These are phyloP conservation scores for Aspergillus sp. DNA, from an alignment of 2,329 filamentous ascomycete species.

Conservation along the genomic window DNA sequence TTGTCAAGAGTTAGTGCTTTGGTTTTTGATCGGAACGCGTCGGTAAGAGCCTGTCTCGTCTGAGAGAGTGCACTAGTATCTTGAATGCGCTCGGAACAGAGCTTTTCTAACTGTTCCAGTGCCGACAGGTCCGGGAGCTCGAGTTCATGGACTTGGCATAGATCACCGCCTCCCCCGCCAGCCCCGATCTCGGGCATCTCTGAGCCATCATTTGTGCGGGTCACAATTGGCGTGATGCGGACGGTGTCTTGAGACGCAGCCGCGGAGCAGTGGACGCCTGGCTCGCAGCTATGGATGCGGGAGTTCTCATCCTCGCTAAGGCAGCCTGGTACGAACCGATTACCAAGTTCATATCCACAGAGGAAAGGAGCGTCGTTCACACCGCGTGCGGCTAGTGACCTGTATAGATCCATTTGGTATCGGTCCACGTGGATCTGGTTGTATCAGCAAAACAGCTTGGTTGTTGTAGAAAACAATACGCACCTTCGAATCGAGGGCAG, in stretches of 20 bases:
- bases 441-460: conserved; percentile 16
- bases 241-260: conserved; percentile 59
- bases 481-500: conserved; percentile 66
- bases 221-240: conserved; percentile 76
- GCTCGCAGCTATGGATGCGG: conserved; percentile 84
- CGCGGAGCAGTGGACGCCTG: conserved; percentile 54
- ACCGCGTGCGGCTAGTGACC: conserved; percentile 54
- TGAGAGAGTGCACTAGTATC: conserved; percentile 31
- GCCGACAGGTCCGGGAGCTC: conserved; percentile 55
- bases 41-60: conserved; percentile 32
- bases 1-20: conserved; percentile 41
- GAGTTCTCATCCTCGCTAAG: conserved; percentile 65
- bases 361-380: conserved; percentile 66
- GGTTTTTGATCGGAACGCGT: conserved; percentile 37
- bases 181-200: conserved; percentile 73
- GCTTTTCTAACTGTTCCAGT: conserved; percentile 55
- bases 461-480: conserved; percentile 4
- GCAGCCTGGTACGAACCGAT: conserved; percentile 68
- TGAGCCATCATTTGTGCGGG: conserved; percentile 56
- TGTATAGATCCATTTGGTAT: conserved; percentile 76
- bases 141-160: conserved; percentile 68
- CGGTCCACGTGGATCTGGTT: conserved; percentile 74
- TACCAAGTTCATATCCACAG: conserved; percentile 74
- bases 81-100: conserved; percentile 50
- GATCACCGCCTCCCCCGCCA: conserved; percentile 76